Base-by-base conservation (phyloP, 139 green algal genomes). In the Dunaliella primolecta region DNA sequence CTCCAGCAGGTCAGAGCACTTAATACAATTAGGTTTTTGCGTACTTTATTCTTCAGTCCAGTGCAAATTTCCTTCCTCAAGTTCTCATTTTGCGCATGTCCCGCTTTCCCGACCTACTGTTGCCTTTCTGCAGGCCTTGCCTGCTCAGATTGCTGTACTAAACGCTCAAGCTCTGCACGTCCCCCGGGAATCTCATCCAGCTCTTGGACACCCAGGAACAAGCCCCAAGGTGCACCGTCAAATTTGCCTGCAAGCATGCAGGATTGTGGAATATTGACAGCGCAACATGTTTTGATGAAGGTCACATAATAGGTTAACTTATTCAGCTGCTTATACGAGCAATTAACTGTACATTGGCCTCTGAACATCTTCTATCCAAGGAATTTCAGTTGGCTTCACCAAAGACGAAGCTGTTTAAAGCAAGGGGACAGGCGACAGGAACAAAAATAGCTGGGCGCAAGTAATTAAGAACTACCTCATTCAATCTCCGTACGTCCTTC, bases 171-270 rank as follows among this genome's bases (percentile, higher is more conserved):
- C 80, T 97, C 92, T 56, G 90, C 89, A 36, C 81, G 89, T 30
- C 87, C 93, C 25, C 93, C 93, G 3, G 89, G 87, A 21, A 94
- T 89, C 0, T 84, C 36, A 34, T 95, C 92, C 38, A 98, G 89
- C 88, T 97, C 96, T 92, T 98, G 91, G 1, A 88, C 87, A 31
- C 94, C 97, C 27, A 99, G 88, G 89, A 99, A 99, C 84, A 99
- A 90, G 30, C 97, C 97, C 88, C 93, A 99, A 1, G 97, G 97
- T 77, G 98, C 93, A 27, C 97, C 97, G 0, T 91, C 91, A 78
- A 96, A 99, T 87, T 98, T 97, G 84, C 98, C 95, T 0, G 88
- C 87, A 64, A 64, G 46, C 46, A 64, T n/a, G n/a, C n/a, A n/a
- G n/a, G n/a, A n/a, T n/a, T n/a, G n/a, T n/a, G n/a, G n/a, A n/a